Conservation (phyloP, 2,329 filamentous ascomycete genomes). For the Pseudocercospora fijiensis region DNA sequence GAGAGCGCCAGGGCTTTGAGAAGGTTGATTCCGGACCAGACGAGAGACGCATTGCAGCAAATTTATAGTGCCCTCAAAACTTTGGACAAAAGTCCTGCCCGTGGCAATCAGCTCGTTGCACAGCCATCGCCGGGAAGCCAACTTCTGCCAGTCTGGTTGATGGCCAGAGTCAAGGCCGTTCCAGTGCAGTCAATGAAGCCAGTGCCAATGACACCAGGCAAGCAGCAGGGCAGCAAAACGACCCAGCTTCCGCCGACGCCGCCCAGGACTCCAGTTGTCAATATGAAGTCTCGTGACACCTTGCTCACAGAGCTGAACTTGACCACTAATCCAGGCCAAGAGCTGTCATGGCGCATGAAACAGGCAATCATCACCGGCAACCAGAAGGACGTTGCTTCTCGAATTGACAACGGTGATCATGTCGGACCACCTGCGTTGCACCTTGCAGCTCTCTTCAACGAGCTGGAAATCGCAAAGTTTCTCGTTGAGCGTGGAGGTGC, state of each 20-base stretch:
- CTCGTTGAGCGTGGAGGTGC: conserved; percentile 4
- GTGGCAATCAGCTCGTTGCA: neutral
- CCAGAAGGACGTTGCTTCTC: neutral
- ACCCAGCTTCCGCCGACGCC: neutral
- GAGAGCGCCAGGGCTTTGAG: neutral
- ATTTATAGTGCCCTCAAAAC: conserved; percentile 2
- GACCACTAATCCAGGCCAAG: neutral
- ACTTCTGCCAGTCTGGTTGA: conserved; percentile 15
- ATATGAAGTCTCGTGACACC: conserved; percentile 9
- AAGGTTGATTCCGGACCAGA: neutral
- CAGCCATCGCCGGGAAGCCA: conserved; percentile 1
- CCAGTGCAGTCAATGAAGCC: neutral
- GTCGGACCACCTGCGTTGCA: conserved; percentile 12
- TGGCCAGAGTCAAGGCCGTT: conserved; percentile 4
- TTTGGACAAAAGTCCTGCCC: neutral
- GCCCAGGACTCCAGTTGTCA: neutral
- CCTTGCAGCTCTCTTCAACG: conserved; percentile 13
- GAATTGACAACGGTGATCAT: conserved; percentile 2
- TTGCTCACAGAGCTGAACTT: conserved; percentile 7
- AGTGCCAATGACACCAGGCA: neutral
- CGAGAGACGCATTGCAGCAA: neutral
- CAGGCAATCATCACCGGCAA: conserved; percentile 9
- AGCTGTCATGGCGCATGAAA: conserved; percentile 8
- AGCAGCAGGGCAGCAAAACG: conserved; percentile 1
- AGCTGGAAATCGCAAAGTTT: conserved; percentile 7